A percentile compares a stretch with the other conserved stretches of the same genome.
These are phyloP conservation scores for Tetrahymena thermophila DNA, from an alignment of 73 alveolate genomes.

Conservation along the genomic window DNA sequence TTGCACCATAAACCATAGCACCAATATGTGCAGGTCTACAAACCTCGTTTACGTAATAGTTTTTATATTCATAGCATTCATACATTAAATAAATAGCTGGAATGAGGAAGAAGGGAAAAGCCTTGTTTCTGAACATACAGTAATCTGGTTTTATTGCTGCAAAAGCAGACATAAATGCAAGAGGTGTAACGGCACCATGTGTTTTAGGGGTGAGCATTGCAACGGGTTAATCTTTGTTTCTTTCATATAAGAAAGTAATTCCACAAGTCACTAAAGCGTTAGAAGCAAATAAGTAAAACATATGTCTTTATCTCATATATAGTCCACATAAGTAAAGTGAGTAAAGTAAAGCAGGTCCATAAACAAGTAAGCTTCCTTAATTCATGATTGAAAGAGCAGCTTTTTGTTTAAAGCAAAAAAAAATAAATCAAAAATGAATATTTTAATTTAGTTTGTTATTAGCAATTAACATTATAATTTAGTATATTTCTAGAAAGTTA, in stretches of 20 bases:
- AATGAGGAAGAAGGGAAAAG: constrained; percentile 30
- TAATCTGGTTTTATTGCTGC: constrained; percentile 13
- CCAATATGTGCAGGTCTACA: constrained; percentile 39
- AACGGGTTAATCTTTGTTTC: constrained; percentile 4
- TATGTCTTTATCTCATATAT: not conserved
- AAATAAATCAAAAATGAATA: not conserved
- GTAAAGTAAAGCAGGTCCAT: constrained; percentile 31
- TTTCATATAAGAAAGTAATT: constrained; percentile 26
- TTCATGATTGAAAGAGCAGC: not conserved
- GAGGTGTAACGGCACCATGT: constrained; percentile 30
- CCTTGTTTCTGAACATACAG: not conserved
- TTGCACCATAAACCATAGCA: constrained; percentile 23
- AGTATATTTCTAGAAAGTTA: not conserved
- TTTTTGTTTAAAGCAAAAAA: not conserved
- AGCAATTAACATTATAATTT: not conserved
- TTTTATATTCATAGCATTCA: constrained; percentile 30
- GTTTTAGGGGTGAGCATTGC: constrained; percentile 32
- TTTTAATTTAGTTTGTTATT: not conserved
- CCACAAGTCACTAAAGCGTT: constrained; percentile 16
- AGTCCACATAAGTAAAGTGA: constrained; percentile 20
- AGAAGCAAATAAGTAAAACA: not conserved
- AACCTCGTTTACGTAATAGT: constrained; percentile 31
- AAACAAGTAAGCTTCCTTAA: constrained; percentile 27
- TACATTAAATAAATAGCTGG: constrained; percentile 19
- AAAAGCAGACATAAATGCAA: constrained; percentile 20